phyloP scores from a whole-genome alignment of 2,329 filamentous ascomycete species.

The Trichoderma polysporum region DNA sequence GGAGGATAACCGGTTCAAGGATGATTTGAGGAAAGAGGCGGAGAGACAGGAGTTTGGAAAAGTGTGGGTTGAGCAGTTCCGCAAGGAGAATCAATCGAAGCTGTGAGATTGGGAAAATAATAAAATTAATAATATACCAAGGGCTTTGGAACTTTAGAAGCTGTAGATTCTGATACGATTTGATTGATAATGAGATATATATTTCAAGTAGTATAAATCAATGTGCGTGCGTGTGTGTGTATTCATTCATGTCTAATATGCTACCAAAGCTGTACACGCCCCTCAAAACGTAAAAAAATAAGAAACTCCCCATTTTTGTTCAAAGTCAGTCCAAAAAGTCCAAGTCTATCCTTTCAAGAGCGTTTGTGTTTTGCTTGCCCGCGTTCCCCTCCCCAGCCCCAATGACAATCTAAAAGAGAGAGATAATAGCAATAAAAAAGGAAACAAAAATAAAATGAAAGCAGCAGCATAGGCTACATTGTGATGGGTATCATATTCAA shows the following conservation, averaged over 20 bases:
- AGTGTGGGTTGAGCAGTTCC: slow-evolving; percentile 52
- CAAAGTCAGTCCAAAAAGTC: not conserved
- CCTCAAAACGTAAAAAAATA: not conserved
- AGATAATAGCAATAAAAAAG: not conserved
- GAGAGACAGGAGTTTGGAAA: slow-evolving; percentile 45
- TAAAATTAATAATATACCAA: too few species aligned
- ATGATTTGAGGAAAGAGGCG: slow-evolving; percentile 39
- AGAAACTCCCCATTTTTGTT: not conserved
- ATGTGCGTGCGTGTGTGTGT: not conserved
- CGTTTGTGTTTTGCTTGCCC: not conserved
- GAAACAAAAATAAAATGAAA: not conserved
- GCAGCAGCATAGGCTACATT: slow-evolving; percentile 6
- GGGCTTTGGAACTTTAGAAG: too few species aligned
- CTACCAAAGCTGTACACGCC: not conserved
- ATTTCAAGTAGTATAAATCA: too few species aligned
- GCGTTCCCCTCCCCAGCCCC: not conserved
- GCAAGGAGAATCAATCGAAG: slow-evolving; percentile 43
- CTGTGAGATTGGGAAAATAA: slow-evolving; percentile 33
- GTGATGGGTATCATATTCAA: slow-evolving; percentile 19
- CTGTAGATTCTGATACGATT: too few species aligned
- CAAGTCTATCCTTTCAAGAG: not conserved
- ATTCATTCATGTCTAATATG: not conserved
- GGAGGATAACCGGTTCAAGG: slow-evolving; percentile 51
- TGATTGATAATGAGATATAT: too few species aligned
- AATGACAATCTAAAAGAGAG: not conserved